phyloP scores from a whole-genome alignment of 345 rosid species.

The Gossypium thurberi region DNA sequence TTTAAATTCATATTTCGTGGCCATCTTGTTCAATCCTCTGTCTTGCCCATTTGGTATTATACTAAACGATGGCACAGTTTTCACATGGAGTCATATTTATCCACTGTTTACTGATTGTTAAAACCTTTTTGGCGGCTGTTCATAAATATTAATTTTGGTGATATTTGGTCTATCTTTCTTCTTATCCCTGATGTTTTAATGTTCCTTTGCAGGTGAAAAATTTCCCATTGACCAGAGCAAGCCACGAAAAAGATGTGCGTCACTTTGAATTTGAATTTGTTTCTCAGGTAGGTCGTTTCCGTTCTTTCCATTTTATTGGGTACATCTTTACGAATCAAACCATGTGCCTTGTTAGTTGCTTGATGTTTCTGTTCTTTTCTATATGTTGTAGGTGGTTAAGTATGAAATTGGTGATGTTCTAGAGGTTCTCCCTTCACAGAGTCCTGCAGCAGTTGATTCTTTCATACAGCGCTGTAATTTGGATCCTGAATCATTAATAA shows the following conservation, averaged over 20 bases:
- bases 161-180: background rate
- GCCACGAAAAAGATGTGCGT: conserved; percentile 71
- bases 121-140: background rate
- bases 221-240: conserved; percentile 47
- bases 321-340: background rate
- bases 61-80: background rate
- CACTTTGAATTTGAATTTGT: conserved; percentile 84
- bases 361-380: conserved; percentile 1
- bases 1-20: background rate
- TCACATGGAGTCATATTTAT: background rate
- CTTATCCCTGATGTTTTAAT: background rate
- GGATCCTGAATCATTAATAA: conserved; percentile 74
- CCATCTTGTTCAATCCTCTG: background rate
- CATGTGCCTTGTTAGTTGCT: background rate
- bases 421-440: conserved; percentile 79
- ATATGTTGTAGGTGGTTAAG: conserved; percentile 35
- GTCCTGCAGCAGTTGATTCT: conserved; percentile 54
- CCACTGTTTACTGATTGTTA: background rate
- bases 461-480: conserved; percentile 65
- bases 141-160: background rate
- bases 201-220: conserved; percentile 46
- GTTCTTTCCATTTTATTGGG: conserved; percentile 7
- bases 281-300: conserved; percentile 50
- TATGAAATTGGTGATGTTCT: conserved; percentile 86
- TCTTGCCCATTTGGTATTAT: background rate